phyloP scores from a whole-genome alignment of 371 early-diverging fungal species.

The Mortierella sp. region DNA sequence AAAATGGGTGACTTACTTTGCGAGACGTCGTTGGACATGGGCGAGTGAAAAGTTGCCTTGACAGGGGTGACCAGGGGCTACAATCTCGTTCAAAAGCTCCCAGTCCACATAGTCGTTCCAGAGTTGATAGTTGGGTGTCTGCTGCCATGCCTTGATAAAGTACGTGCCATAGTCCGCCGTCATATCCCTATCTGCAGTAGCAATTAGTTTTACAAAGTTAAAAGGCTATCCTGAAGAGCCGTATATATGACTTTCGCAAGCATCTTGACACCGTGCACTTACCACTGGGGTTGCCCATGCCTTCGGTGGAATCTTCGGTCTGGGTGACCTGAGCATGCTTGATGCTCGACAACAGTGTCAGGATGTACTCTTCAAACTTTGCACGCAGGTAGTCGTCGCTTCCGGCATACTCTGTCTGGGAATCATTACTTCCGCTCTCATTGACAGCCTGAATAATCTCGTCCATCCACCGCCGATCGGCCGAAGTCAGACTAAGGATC shows the following conservation, averaged over 20 bases:
- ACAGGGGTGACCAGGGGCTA: constrained; percentile 80
- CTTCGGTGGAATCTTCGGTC: constrained; percentile 52
- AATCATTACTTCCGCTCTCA: constrained; percentile 47
- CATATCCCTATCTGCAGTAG: constrained; percentile 68
- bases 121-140: constrained; percentile 75
- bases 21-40: constrained; percentile 72
- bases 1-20: constrained; percentile 62
- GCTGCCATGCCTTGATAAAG: constrained; percentile 79
- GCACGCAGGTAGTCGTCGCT: constrained; percentile 86
- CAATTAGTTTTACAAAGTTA: background rate
- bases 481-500: constrained; percentile 65
- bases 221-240: background rate
- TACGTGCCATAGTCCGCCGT: constrained; percentile 74
- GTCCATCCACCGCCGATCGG: constrained; percentile 77
- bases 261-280: background rate
- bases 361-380: constrained; percentile 82
- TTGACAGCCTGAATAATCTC: constrained; percentile 70
- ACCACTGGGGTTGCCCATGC: constrained; percentile 49
- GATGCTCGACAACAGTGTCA: constrained; percentile 77
- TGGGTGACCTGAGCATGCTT: constrained; percentile 70
- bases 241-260: background rate
- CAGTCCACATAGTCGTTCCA: constrained; percentile 79
- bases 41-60: constrained; percentile 74
- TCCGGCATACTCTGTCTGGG: constrained; percentile 68
- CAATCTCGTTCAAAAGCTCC: constrained; percentile 73